Percentiles rank a stretch among this genome's conserved stretches.
phyloP scores from a whole-genome alignment of 106 monocot genomes.

The Platanthera guangdongensis region DNA sequence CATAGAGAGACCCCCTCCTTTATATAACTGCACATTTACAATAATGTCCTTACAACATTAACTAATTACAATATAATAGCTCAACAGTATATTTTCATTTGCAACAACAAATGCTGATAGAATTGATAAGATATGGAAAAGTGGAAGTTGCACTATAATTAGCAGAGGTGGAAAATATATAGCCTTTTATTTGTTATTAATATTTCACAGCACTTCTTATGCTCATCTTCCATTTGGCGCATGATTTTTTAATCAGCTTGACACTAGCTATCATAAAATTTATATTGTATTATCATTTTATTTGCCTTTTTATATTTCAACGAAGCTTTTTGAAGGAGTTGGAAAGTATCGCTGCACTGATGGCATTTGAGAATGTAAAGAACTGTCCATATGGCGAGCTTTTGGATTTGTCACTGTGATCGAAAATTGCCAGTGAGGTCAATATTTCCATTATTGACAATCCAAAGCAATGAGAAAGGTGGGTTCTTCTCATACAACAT shows the following conservation, averaged over 20 bases:
- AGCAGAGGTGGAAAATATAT: no score
- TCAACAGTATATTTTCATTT: no score
- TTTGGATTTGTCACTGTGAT: constrained; percentile 78
- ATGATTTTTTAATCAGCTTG: background rate
- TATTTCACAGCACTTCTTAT: background rate
- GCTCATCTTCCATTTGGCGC: background rate
- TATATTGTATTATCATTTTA: background rate
- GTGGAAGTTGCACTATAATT: no score
- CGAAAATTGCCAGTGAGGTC: constrained; percentile 93
- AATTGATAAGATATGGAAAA: no score
- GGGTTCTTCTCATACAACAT: background rate
- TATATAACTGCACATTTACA: no score
- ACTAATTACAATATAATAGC: no score
- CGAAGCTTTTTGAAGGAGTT: constrained; percentile 76
- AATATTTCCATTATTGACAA: constrained; percentile 87
- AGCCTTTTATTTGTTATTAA: no score
- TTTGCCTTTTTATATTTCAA: constrained; percentile 21
- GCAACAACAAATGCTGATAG: no score
- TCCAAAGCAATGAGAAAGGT: constrained; percentile 98
- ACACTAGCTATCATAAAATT: no score
- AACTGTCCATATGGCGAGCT: constrained; percentile 85
- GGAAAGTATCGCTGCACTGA: constrained; percentile 77
- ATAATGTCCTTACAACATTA: no score
- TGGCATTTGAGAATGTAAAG: constrained; percentile 84
- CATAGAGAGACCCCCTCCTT: no score